phyloP scores from a whole-genome alignment of 1,284 basidiomycete genomes.

The Rhizopogon hawkerae region DNA sequence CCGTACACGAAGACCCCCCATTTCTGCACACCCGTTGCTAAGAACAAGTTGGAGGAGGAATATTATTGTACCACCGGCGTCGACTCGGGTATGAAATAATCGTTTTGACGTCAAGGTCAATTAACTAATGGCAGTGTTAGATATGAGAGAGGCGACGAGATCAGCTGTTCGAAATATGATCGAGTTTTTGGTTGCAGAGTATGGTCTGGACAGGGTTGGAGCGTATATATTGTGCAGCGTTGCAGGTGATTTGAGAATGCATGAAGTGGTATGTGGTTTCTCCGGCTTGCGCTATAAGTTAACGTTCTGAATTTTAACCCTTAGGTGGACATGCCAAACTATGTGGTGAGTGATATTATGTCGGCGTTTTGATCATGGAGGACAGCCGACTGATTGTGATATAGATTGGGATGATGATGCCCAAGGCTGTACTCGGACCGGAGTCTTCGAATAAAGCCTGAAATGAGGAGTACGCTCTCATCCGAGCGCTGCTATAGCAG shows the following conservation, averaged over 20 bases:
- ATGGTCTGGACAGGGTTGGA: conserved; percentile 34
- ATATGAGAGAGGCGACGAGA: conserved; percentile 46
- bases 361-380: background rate
- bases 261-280: conserved; percentile 47
- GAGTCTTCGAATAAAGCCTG: background rate
- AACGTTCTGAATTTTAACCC: background rate
- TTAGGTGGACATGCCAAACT: conserved; percentile 63
- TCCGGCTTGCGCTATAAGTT: background rate
- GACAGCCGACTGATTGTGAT: background rate
- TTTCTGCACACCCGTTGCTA: conserved; percentile 30
- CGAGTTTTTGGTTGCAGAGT: conserved; percentile 35
- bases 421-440: conserved; percentile 18
- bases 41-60: conserved; percentile 25
- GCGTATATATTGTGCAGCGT: conserved; percentile 60
- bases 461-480: background rate
- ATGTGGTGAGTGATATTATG: conserved; percentile 37
- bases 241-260: conserved; percentile 49
- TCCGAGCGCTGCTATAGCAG: background rate
- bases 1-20: conserved; percentile 52
- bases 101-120: too few relatives aligned
- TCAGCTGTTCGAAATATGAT: conserved; percentile 53
- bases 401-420: conserved; percentile 27
- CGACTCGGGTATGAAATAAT: conserved; percentile 29
- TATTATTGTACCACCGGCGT: conserved; percentile 55
- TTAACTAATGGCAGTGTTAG: conserved; percentile 16